Conservation (phyloP, 257 asterid species). For the Paulownia fortunei region DNA sequence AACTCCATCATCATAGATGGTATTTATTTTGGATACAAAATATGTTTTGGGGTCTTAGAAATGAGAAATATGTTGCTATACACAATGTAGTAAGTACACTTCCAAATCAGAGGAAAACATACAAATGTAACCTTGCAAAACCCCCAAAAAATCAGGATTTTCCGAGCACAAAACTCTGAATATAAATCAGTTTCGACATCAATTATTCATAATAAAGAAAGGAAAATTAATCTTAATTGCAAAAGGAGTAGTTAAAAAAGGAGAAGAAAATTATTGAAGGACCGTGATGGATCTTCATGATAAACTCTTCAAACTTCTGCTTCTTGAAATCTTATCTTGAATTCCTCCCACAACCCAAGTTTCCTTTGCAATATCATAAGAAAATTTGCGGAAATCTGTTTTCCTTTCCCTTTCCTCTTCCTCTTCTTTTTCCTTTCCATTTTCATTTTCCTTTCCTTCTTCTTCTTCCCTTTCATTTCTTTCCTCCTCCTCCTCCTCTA, state of each 20-base stretch:
- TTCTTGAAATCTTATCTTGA: conserved; percentile 62
- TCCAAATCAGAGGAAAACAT: conserved; percentile 21
- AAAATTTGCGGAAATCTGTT: conserved; percentile 50
- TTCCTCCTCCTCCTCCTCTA: conserved; percentile 34
- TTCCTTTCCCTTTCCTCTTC: neutral
- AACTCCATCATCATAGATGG: no score
- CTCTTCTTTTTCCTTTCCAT: conserved; percentile 8
- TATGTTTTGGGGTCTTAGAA: no score
- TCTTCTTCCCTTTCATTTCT: neutral
- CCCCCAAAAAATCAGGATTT: conserved; percentile 11
- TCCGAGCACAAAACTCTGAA: conserved; percentile 8
- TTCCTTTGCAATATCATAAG: conserved; percentile 66
- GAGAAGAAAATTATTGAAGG: neutral
- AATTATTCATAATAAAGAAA: neutral
- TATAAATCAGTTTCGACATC: conserved; percentile 2
- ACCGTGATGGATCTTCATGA: conserved; percentile 22
- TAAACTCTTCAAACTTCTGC: conserved; percentile 82
- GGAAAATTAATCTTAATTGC: neutral
- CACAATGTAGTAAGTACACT: conserved; percentile 28
- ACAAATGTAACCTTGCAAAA: conserved; percentile 26
- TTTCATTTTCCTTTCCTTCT: neutral
- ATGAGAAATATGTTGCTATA: neutral
- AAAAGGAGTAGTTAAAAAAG: neutral
- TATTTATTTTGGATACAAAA: no score
- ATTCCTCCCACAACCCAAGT: conserved; percentile 74